Conservation (phyloP, 768 basidiomycete species). For the Lentinus brumalis region DNA sequence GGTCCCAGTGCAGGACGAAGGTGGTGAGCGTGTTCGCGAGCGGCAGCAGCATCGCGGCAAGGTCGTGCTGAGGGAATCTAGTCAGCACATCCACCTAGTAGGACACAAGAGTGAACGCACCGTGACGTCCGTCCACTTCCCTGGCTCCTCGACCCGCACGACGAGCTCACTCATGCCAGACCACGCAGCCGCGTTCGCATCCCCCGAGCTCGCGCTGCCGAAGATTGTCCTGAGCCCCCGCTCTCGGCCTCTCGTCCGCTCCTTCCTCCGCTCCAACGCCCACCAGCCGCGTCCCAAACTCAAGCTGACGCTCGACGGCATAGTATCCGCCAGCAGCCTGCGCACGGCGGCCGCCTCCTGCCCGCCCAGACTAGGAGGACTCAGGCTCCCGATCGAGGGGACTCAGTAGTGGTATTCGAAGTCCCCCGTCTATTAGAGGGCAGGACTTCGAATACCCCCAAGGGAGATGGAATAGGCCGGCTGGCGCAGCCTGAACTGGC, state of each 20-base stretch:
- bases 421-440: too few species aligned
- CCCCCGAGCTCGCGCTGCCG: not conserved
- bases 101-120: not conserved
- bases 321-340: conserved; percentile 3
- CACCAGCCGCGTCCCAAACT: conserved; percentile 12
- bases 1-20: conserved; percentile 16
- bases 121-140: conserved; percentile 12
- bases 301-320: not conserved
- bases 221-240: conserved; percentile 9
- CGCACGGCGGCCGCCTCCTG: conserved; percentile 9
- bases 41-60: conserved; percentile 10
- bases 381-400: too few species aligned
- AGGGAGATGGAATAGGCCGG: too few species aligned
- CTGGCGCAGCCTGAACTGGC: too few species aligned
- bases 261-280: not conserved
- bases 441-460: too few species aligned
- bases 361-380: not conserved
- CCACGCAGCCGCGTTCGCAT: not conserved
- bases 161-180: conserved; percentile 11
- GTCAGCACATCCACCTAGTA: not conserved
- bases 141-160: conserved; percentile 13
- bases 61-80: conserved; percentile 1
- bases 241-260: not conserved
- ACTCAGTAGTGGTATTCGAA: too few species aligned
- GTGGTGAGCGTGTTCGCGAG: conserved; percentile 10